Conservation (phyloP, 2,329 filamentous ascomycete species). For the Xylaria multiplex region DNA sequence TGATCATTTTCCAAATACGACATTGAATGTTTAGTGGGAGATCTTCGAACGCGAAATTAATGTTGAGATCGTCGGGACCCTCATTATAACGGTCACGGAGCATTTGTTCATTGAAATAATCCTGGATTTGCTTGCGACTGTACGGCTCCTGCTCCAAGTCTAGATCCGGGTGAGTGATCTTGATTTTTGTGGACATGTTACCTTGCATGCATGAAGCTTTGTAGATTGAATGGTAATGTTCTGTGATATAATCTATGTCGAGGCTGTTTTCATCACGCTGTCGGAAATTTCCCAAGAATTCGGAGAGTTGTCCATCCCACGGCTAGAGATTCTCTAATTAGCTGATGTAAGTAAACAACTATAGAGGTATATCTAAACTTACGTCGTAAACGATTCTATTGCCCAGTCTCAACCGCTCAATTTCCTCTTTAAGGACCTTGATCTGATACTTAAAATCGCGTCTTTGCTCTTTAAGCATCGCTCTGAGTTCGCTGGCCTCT, state of each 20-base stretch:
- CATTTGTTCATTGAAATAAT: conserved; percentile 6
- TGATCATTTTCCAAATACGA: conserved; percentile 51
- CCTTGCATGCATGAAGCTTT: conserved; percentile 49
- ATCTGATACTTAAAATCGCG: not conserved
- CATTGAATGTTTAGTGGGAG: conserved; percentile 49
- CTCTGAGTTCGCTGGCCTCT: conserved; percentile 1
- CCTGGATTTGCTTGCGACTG: not conserved
- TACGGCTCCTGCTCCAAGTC: conserved; percentile 30
- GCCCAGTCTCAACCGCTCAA: not conserved
- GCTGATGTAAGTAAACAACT: not conserved
- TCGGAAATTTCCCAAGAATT: not conserved
- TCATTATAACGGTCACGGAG: not conserved
- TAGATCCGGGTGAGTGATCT: conserved; percentile 47
- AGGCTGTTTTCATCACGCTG: not conserved
- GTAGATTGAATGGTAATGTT: conserved; percentile 41
- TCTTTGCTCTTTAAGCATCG: too few relatives aligned
- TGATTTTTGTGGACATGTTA: conserved; percentile 44
- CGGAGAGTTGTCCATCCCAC: conserved; percentile 8
- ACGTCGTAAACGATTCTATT: not conserved
- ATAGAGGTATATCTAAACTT: conserved; percentile 11
- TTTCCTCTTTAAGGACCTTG: not conserved
- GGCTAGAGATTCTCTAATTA: conserved; percentile 23
- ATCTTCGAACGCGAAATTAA: conserved; percentile 45
- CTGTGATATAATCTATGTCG: conserved; percentile 17
- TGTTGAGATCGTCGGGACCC: not conserved